Conservation (phyloP, 1,139 yeast genomes). For the Kazachstania sp. region DNA sequence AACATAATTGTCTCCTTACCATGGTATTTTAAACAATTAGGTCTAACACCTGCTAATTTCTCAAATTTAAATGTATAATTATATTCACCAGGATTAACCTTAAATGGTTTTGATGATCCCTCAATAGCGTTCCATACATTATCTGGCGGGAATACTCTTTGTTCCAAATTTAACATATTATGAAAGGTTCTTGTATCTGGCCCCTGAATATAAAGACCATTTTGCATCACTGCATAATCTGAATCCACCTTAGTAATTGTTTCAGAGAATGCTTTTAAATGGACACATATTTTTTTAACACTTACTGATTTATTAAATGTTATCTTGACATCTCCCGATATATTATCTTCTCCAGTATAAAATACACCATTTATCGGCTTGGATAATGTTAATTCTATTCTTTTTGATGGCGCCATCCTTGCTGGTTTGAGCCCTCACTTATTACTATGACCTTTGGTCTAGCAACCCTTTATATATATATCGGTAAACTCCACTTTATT, state of each 20-base stretch:
- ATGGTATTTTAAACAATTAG: conserved; percentile 22
- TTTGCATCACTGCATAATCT: conserved; percentile 16
- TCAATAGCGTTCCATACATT: conserved; percentile 27
- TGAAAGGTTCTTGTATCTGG: conserved; percentile 23
- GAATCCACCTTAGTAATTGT: conserved; percentile 22
- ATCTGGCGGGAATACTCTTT: conserved; percentile 27
- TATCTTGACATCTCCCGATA: conserved; percentile 21
- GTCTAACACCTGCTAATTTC: conserved; percentile 18
- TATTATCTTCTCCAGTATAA: conserved; percentile 22
- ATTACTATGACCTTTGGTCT: neutral
- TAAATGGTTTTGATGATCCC: conserved; percentile 23
- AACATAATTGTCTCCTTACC: conserved; percentile 16
- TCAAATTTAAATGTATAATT: conserved; percentile 22
- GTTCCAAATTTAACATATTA: conserved; percentile 14
- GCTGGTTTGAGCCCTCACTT: neutral
- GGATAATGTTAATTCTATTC: conserved; percentile 14
- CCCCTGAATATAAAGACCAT: conserved; percentile 19
- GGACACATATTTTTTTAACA: conserved; percentile 20
- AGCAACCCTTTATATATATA: too few species aligned
- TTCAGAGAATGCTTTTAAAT: conserved; percentile 24
- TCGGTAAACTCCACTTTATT: too few species aligned
- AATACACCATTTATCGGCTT: conserved; percentile 25
- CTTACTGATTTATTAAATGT: conserved; percentile 18
- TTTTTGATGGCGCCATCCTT: conserved; percentile 19
- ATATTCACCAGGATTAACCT: conserved; percentile 24